A percentile compares a stretch with the other conserved stretches of the same genome.
These are phyloP conservation scores for Arthrobotrys pseudoclavata DNA, from an alignment of 2,329 filamentous ascomycete genomes.

Conservation along the genomic window DNA sequence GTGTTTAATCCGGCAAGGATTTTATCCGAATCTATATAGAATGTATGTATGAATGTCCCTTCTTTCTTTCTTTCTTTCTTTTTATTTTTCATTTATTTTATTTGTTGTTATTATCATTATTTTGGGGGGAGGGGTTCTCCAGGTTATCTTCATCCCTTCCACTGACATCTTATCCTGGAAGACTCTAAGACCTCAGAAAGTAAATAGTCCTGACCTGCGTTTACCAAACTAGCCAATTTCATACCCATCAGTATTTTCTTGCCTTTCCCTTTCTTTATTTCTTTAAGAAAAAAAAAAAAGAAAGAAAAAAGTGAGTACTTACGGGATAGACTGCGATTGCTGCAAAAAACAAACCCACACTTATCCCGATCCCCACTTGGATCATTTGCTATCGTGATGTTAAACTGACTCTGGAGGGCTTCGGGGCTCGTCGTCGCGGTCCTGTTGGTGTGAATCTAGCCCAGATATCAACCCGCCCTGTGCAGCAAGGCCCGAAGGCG, in stretches of 20 bases:
- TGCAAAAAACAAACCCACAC: conserved; percentile 73
- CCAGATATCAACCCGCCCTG: conserved; percentile 74
- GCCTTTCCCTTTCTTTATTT: neutral
- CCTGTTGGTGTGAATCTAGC: conserved; percentile 67
- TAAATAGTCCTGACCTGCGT: conserved; percentile 72
- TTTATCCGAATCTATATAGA: too few species aligned
- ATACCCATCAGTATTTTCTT: neutral
- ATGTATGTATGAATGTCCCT: too few species aligned
- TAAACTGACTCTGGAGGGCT: conserved; percentile 61
- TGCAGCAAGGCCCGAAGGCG: conserved; percentile 75
- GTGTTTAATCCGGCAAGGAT: too few species aligned
- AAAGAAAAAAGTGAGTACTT: neutral
- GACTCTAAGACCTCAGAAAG: conserved; percentile 66
- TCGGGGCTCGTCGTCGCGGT: conserved; percentile 24
- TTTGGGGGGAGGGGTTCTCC: too few species aligned
- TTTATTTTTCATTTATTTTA: too few species aligned
- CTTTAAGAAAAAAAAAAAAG: too few species aligned
- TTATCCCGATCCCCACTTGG: conserved; percentile 74
- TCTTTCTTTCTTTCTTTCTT: neutral
- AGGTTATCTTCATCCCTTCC: neutral
- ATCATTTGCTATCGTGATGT: conserved; percentile 71
- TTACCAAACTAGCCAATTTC: conserved; percentile 69
- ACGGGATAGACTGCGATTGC: conserved; percentile 67
- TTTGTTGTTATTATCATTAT: too few species aligned
- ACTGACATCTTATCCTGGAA: neutral